Percentiles rank a stretch among this genome's conserved stretches.
phyloP scores from a whole-genome alignment of 2,329 filamentous ascomycete genomes.

The Tothia fuscella region DNA sequence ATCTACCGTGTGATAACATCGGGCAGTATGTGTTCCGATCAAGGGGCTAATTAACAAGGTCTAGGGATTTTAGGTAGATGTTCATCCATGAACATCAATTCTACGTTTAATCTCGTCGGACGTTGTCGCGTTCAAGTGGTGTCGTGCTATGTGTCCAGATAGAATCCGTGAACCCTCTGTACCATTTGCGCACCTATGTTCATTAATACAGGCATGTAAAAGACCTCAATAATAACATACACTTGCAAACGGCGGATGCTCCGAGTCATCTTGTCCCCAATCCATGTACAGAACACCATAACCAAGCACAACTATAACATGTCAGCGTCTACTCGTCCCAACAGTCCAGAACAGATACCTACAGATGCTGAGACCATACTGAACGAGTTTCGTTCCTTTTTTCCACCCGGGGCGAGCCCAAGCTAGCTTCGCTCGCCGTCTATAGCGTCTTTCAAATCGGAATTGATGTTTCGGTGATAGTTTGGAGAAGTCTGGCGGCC shows the following conservation, averaged over 20 bases:
- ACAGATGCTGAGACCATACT: constrained; percentile 50
- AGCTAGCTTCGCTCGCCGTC: constrained; percentile 53
- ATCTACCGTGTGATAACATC: too few species aligned
- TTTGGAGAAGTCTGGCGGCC: constrained; percentile 65
- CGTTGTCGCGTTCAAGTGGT: background rate
- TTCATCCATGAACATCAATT: too few species aligned
- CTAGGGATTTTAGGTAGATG: too few species aligned
- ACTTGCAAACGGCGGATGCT: constrained; percentile 12
- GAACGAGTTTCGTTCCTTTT: constrained; percentile 52
- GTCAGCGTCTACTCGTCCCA: constrained; percentile 19
- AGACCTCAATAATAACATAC: constrained; percentile 8
- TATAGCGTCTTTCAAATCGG: constrained; percentile 66
- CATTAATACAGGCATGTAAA: constrained; percentile 5
- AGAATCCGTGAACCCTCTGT: constrained; percentile 14
- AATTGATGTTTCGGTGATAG: constrained; percentile 63
- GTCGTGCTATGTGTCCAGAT: constrained; percentile 15
- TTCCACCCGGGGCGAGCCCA: constrained; percentile 52
- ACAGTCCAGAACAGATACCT: constrained; percentile 27
- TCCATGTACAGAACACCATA: constrained; percentile 54
- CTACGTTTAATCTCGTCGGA: too few species aligned
- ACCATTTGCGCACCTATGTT: constrained; percentile 17
- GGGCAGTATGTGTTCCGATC: too few species aligned
- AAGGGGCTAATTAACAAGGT: too few species aligned
- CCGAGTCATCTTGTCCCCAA: constrained; percentile 17
- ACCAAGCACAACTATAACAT: constrained; percentile 35